Base-by-base conservation (phyloP, 768 basidiomycete species). In the Amanita polypyramis region DNA sequence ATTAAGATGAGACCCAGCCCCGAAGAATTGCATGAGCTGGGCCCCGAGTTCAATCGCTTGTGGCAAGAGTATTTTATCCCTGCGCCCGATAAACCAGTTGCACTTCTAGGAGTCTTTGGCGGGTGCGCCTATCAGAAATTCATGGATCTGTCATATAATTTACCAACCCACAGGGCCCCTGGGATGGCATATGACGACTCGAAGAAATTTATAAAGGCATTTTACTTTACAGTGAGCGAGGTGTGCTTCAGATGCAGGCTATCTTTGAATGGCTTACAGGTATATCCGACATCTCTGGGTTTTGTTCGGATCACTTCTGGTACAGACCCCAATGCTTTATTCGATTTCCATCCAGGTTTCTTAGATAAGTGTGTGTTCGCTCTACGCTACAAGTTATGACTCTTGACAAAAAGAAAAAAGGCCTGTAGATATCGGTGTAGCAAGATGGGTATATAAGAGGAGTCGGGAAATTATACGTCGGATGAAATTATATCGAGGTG, bases 381-480 rank as follows among this genome's bases (percentile, higher is more conserved):
- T 2, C 10, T 30, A 11, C 40, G 49, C 14, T 11, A 5, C 2
- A 20, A 21, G 21, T 11, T 35, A 8, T 32, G 17, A 6, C 1
- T 36, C 3, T 15, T 39, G n/a, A n/a, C n/a, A n/a, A 23, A 43
- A 20, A 12, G 3, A 25, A 4, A 27, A 14, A 21, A 73, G 70
- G 11, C 59, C 63, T 2, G 65, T 65, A 8, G 76, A 78, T 54
- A 17, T 82, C 5, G 67, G 58, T 0, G 60, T 70, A 17, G 52
- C 80, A 38, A 64, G 64, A 45, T 75, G 75, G 68, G 65, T 56
- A 0, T 83, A 81, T 59, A 84, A 83, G 53, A 70, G 68, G 45
- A 46, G 57, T 3, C 69, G 80, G 1, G 80, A 84, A 61, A 52
- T 77, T 8, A 63, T 66, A 3, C 71, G 82, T 30, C 74, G 81